These are phyloP conservation scores for Lasiosphaeris hirsuta DNA, from an alignment of 495 filamentous ascomycete genomes.

Conservation along the genomic window DNA sequence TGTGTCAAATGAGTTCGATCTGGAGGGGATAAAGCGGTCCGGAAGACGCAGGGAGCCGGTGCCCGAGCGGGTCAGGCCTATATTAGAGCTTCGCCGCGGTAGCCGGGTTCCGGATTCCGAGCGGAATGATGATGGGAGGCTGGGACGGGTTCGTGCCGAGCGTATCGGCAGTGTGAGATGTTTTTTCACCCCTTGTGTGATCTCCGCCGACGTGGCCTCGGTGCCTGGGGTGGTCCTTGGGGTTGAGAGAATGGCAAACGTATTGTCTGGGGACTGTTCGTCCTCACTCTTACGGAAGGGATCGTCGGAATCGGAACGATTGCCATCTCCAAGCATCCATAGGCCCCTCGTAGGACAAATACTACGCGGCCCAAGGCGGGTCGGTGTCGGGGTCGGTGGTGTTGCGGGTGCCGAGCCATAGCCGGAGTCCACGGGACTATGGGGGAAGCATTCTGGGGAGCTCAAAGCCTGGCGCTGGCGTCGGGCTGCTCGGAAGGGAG, in stretches of 20 bases:
- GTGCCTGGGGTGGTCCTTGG: too few relatives aligned
- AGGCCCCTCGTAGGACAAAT: constrained; percentile 1
- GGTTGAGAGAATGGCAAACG: background rate
- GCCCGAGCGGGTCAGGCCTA: constrained; percentile 1
- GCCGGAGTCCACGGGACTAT: constrained; percentile 25
- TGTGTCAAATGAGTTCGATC: constrained; percentile 38
- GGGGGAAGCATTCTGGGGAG: constrained; percentile 9
- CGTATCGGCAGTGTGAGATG: constrained; percentile 20
- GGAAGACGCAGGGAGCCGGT: constrained; percentile 31
- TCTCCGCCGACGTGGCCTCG: background rate
- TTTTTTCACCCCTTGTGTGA: constrained; percentile 6
- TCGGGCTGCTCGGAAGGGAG: constrained; percentile 2
- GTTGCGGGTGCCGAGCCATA: constrained; percentile 21
- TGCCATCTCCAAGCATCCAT: constrained; percentile 22
- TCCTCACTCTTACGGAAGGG: constrained; percentile 14
- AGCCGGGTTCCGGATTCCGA: constrained; percentile 11
- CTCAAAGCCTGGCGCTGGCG: constrained; percentile 12
- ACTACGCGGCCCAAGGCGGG: too few relatives aligned
- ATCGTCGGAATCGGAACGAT: constrained; percentile 26
- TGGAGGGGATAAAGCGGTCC: constrained; percentile 69
- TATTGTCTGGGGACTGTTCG: background rate
- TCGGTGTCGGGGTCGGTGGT: constrained; percentile 1
- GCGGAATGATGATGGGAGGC: constrained; percentile 18
- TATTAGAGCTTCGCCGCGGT: constrained; percentile 19
- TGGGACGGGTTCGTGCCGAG: constrained; percentile 13